A percentile compares a stretch with the other conserved stretches of the same genome.
Evolutionary conservation across 192 early-diverging fungal genomes (phyloP).

Genomic region (Coemansia sp.): DNA sequence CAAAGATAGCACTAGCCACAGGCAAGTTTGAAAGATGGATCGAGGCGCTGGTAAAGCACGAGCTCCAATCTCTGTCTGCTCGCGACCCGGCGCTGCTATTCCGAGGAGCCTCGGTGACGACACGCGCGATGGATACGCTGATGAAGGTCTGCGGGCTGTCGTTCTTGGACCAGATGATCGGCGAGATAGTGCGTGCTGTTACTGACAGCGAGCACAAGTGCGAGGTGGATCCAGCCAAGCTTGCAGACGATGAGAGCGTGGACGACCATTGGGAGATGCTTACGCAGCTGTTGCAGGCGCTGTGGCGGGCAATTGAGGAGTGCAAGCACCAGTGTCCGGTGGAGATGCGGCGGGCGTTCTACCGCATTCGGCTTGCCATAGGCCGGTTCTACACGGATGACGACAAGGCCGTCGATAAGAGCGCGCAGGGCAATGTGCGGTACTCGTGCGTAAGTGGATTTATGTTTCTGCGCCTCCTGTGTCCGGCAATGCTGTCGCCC

Average conservation of each 20-base stretch:
- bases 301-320: slow-evolving; percentile 59
- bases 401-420: neutral
- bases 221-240: slow-evolving; percentile 64
- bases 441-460: slow-evolving; percentile 66
- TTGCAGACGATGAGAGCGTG: slow-evolving; percentile 20
- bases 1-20: slow-evolving; percentile 42
- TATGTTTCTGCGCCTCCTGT: slow-evolving; percentile 70
- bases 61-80: slow-evolving; percentile 28
- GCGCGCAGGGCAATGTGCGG: slow-evolving; percentile 21
- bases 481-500: slow-evolving; percentile 73
- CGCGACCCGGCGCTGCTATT: slow-evolving; percentile 54
- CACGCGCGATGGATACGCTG: slow-evolving; percentile 68
- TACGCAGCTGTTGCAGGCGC: slow-evolving; percentile 45
- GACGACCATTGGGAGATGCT: slow-evolving; percentile 58
- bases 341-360: slow-evolving; percentile 53
- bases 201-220: slow-evolving; percentile 57
- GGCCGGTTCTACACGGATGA: slow-evolving; percentile 18
- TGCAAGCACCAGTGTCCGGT: slow-evolving; percentile 27
- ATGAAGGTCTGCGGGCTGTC: slow-evolving; percentile 68
- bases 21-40: slow-evolving; percentile 36
- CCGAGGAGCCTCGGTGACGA: slow-evolving; percentile 67
- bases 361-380: slow-evolving; percentile 24
- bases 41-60: slow-evolving; percentile 33
- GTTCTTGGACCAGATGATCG: slow-evolving; percentile 67
- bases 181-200: slow-evolving; percentile 63